A percentile compares a stretch with the other conserved stretches of the same genome.
Evolutionary conservation across 495 filamentous ascomycete species (phyloP).

Genomic region (Delitschia confertaspora): DNA sequence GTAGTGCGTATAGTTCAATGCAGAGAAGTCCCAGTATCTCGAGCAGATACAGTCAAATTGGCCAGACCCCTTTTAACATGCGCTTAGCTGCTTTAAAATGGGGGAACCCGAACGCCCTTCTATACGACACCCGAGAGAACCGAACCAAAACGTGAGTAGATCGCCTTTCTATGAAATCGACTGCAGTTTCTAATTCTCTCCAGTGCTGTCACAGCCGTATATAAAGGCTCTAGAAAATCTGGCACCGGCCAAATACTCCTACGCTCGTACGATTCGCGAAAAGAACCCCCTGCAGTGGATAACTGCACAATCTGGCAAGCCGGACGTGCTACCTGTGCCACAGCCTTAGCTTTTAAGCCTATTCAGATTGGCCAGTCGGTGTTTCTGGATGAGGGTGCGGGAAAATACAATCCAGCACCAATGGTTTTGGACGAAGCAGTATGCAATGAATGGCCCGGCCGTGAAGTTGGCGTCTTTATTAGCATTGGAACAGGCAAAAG

Average conservation of each 20-base stretch:
- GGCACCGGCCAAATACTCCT: slow-evolving; percentile 59
- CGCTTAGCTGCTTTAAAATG: slow-evolving; percentile 39
- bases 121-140: slow-evolving; percentile 77
- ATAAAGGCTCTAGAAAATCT: slow-evolving; percentile 65
- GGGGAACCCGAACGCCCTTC: slow-evolving; percentile 53
- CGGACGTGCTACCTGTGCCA: slow-evolving; percentile 87
- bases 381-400: slow-evolving; percentile 87
- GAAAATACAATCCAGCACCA: slow-evolving; percentile 85
- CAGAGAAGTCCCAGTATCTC: slow-evolving; percentile 45
- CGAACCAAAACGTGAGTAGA: slow-evolving; percentile 80
- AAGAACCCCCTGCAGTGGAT: slow-evolving; percentile 78
- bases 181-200: slow-evolving; percentile 27
- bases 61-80: slow-evolving; percentile 28
- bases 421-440: slow-evolving; percentile 81
- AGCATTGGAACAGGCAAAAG: slow-evolving; percentile 89
- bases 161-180: not conserved
- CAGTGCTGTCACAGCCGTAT: slow-evolving; percentile 84
- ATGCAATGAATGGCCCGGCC: slow-evolving; percentile 87
- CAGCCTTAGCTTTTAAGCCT: slow-evolving; percentile 87
- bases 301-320: slow-evolving; percentile 95
- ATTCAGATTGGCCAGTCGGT: slow-evolving; percentile 87
- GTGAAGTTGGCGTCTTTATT: slow-evolving; percentile 81
- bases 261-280: slow-evolving; percentile 88
- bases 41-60: slow-evolving; percentile 46
- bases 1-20: slow-evolving; percentile 14